phyloP scores from a whole-genome alignment of 345 rosid species.

The Geranium rotundifolium region DNA sequence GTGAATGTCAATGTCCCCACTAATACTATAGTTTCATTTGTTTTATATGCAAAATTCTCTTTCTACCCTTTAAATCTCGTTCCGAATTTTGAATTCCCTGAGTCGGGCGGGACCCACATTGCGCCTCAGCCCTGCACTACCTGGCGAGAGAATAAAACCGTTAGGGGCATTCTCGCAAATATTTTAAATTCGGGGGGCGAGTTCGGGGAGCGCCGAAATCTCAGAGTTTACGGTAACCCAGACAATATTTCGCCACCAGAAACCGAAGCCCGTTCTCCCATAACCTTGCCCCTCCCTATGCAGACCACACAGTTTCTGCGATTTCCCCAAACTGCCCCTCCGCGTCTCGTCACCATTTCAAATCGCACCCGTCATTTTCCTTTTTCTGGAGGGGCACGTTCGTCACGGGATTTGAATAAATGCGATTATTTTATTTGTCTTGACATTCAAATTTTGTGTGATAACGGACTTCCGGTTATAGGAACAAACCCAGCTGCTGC shows the following conservation, averaged over 20 bases:
- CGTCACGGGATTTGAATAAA: neutral
- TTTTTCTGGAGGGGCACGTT: neutral
- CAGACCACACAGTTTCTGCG: slow-evolving; percentile 6
- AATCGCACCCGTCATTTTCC: slow-evolving; percentile 23
- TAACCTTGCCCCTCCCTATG: slow-evolving; percentile 11
- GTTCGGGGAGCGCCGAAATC: slow-evolving; percentile 32
- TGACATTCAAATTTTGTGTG: neutral
- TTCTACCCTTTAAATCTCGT: slow-evolving; percentile 1
- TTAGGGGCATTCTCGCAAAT: slow-evolving; percentile 31
- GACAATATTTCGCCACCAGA: slow-evolving; percentile 32
- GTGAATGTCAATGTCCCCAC: neutral
- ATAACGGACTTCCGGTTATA: neutral
- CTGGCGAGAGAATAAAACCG: slow-evolving; percentile 37
- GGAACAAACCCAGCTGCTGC: neutral
- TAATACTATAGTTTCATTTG: neutral
- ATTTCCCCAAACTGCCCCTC: slow-evolving; percentile 14
- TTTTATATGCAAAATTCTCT: neutral
- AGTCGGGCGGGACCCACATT: slow-evolving; percentile 12
- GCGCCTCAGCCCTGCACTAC: neutral
- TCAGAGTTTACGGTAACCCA: slow-evolving; percentile 17
- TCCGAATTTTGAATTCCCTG: neutral
- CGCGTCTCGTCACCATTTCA: slow-evolving; percentile 9
- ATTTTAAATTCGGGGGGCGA: slow-evolving; percentile 2
- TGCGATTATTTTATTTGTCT: neutral
- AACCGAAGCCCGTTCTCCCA: slow-evolving; percentile 15